Conservation (phyloP, 2,329 filamentous ascomycete species). For the Aspergillus intermedius region DNA sequence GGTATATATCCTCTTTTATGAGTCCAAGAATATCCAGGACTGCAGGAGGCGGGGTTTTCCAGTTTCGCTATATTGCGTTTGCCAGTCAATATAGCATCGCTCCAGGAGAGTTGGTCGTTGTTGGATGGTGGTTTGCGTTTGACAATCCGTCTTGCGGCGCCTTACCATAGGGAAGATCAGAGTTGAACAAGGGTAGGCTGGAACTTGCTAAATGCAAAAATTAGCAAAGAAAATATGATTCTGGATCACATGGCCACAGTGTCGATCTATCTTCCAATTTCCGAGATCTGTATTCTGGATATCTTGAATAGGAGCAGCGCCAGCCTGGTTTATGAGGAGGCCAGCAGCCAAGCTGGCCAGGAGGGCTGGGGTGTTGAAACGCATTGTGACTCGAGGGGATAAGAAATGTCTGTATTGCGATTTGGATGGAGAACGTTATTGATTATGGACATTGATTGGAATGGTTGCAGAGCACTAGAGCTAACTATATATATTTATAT, state of each 20-base stretch:
- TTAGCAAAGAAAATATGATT: neutral
- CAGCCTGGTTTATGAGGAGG: too few relatives aligned
- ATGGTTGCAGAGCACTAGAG: too few relatives aligned
- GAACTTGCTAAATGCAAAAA: neutral
- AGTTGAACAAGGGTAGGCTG: neutral
- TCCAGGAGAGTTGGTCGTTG: neutral
- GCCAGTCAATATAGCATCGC: neutral
- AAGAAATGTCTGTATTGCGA: too few relatives aligned
- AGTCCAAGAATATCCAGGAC: too few relatives aligned
- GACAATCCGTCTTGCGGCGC: neutral
- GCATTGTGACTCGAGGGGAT: too few relatives aligned
- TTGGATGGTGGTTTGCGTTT: neutral
- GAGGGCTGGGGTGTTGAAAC: too few relatives aligned
- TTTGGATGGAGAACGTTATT: too few relatives aligned
- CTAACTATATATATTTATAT: too few relatives aligned
- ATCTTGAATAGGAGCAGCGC: too few relatives aligned
- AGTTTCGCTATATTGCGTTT: neutral
- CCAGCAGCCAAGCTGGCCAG: too few relatives aligned
- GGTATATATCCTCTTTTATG: too few relatives aligned
- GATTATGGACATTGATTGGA: too few relatives aligned
- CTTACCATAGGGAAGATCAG: neutral
- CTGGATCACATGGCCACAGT: neutral
- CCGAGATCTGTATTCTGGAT: neutral
- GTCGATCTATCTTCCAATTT: neutral
- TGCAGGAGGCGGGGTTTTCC: neutral